These are phyloP conservation scores for Lentinula lateritia DNA, from an alignment of 768 basidiomycete genomes.

Conservation along the genomic window DNA sequence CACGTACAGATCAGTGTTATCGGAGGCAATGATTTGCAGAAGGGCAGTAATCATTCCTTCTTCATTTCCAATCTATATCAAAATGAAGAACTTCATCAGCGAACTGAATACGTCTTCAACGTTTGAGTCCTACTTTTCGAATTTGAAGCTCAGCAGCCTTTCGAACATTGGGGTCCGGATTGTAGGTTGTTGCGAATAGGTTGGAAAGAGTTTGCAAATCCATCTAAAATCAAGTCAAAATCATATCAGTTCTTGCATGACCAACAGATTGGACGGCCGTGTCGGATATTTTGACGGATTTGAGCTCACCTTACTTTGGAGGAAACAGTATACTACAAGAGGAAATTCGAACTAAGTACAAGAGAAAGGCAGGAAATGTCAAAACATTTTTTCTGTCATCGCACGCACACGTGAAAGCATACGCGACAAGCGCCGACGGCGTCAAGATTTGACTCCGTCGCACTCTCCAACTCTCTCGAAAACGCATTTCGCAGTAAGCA, in stretches of 20 bases:
- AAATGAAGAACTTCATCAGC: background rate
- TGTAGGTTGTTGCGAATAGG: slow-evolving; percentile 77
- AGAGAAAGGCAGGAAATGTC: background rate
- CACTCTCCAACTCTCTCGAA: background rate
- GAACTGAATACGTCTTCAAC: background rate
- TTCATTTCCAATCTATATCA: slow-evolving; percentile 53
- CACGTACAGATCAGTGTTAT: slow-evolving; percentile 72
- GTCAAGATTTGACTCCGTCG: background rate
- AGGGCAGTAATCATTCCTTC: slow-evolving; percentile 83
- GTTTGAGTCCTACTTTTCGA: slow-evolving; percentile 53
- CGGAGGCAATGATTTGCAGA: slow-evolving; percentile 78
- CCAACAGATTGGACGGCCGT: background rate
- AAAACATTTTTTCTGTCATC: background rate
- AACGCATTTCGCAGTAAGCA: no score
- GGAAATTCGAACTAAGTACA: background rate
- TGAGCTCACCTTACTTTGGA: background rate
- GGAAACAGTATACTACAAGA: background rate
- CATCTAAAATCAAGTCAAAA: slow-evolving; percentile 31
- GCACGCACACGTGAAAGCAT: background rate
- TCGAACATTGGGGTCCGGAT: slow-evolving; percentile 80
- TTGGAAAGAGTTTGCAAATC: slow-evolving; percentile 71
- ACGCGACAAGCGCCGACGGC: background rate
- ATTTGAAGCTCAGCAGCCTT: slow-evolving; percentile 85
- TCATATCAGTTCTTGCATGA: background rate
- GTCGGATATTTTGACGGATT: background rate